Evolutionary conservation across 345 rosid genomes (phyloP).

Genomic region (Excoecaria agallocha): DNA sequence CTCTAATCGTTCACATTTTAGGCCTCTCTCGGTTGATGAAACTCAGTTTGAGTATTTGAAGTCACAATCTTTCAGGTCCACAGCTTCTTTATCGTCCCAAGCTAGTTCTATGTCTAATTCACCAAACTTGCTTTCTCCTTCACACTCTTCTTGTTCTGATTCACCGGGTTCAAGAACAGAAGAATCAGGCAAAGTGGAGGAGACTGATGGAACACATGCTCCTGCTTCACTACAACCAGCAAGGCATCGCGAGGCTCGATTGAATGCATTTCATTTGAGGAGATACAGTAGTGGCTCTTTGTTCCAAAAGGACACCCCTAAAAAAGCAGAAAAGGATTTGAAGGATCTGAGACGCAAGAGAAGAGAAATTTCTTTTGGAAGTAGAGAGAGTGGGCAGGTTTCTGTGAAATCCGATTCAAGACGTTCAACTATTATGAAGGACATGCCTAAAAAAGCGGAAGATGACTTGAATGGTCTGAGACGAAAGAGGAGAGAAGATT

Average conservation of each 20-base stretch:
- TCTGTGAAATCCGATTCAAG: conserved; percentile 5
- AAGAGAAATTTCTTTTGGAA: conserved; percentile 22
- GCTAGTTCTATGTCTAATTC: conserved; percentile 40
- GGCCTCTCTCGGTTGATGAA: conserved; percentile 64
- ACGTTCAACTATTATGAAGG: neutral
- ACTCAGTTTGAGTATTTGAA: conserved; percentile 41
- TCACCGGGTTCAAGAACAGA: conserved; percentile 38
- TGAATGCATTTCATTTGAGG: conserved; percentile 41
- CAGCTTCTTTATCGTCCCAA: conserved; percentile 39
- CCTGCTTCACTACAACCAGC: conserved; percentile 18
- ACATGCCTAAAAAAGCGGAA: conserved; percentile 15
- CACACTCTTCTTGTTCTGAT: conserved; percentile 40
- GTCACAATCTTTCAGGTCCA: conserved; percentile 48
- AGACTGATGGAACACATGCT: conserved; percentile 31
- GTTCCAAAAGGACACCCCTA: conserved; percentile 23
- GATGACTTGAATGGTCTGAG: conserved; percentile 25
- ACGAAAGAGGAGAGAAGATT: conserved; percentile 26
- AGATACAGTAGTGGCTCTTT: conserved; percentile 35
- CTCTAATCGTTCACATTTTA: conserved; percentile 37
- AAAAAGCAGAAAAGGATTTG: conserved; percentile 21
- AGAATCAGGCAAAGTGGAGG: conserved; percentile 38
- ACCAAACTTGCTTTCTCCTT: conserved; percentile 42
- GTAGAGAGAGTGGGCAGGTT: conserved; percentile 28
- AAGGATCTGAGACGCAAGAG: conserved; percentile 22
- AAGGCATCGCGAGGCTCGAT: conserved; percentile 16